These are phyloP conservation scores for Colletotrichum camelliae DNA, from an alignment of 2,329 filamentous ascomycete genomes.

Conservation along the genomic window DNA sequence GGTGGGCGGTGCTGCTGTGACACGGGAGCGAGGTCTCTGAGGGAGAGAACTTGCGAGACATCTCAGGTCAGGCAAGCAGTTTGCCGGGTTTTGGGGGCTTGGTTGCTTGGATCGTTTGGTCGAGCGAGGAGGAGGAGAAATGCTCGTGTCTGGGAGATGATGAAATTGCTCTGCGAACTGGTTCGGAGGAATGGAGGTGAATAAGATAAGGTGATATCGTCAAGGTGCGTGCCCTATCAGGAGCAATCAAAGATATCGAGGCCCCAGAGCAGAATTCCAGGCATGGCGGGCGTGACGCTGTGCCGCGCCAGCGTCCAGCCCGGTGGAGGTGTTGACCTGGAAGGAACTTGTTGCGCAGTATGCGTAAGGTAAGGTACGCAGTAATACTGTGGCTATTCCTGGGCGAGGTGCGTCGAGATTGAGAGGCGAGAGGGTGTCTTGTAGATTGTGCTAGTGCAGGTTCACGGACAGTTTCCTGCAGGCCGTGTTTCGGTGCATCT, in stretches of 20 bases:
- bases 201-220: not conserved
- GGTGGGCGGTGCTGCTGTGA: not conserved
- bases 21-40: not conserved
- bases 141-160: not conserved
- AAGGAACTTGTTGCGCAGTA: not conserved
- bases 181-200: constrained; percentile 2
- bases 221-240: not conserved
- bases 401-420: not conserved
- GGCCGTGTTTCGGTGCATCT: constrained; percentile 1
- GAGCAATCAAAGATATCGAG: not conserved
- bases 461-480: constrained; percentile 19
- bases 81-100: not conserved
- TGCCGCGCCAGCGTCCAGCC: not conserved
- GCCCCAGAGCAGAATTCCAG: not conserved
- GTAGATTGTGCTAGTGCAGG: constrained; percentile 14
- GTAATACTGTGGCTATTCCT: not conserved
- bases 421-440: constrained; percentile 1
- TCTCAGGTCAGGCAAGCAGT: not conserved
- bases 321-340: not conserved
- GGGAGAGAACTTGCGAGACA: not conserved
- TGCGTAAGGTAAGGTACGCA: not conserved
- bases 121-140: not conserved
- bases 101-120: not conserved
- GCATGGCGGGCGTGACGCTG: not conserved
- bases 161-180: not conserved